These are phyloP conservation scores for Hyaloperonospora arabidopsidis DNA, from an alignment of 352 stramenopile genomes.

Conservation along the genomic window DNA sequence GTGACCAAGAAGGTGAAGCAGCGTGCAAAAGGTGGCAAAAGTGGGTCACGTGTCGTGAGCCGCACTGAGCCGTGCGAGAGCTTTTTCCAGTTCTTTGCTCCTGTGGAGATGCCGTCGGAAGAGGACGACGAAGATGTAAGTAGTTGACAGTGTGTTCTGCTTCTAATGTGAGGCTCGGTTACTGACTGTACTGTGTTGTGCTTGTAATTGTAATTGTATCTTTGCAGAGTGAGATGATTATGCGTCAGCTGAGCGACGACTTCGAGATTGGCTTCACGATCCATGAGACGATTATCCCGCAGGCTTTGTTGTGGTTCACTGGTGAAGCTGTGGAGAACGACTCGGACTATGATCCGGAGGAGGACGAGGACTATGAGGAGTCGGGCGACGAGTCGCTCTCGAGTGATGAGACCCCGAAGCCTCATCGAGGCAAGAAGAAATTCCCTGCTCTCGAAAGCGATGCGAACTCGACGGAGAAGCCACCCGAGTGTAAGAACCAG, in stretches of 20 bases:
- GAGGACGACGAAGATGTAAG: constrained; percentile 76
- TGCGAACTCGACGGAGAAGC: constrained; percentile 66
- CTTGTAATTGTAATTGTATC: constrained; percentile 10
- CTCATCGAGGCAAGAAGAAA: constrained; percentile 58
- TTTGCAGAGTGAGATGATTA: constrained; percentile 75
- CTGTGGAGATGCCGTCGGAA: constrained; percentile 79
- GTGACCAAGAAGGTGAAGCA: constrained; percentile 86
- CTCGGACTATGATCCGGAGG: constrained; percentile 77
- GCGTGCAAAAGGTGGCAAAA: constrained; percentile 69
- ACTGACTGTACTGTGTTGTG: constrained; percentile 5
- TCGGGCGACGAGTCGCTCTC: constrained; percentile 59
- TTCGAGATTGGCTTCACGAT: constrained; percentile 85
- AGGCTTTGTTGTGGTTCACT: constrained; percentile 83
- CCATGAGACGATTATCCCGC: constrained; percentile 83
- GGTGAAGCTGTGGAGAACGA: constrained; percentile 71
- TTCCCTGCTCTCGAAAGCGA: constrained; percentile 61
- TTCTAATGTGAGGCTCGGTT: neutral
- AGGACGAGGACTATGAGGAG: constrained; percentile 60
- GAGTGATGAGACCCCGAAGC: constrained; percentile 46
- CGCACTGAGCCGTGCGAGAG: constrained; percentile 78
- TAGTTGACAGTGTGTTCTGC: constrained; percentile 10
- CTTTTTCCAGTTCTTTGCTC: constrained; percentile 85
- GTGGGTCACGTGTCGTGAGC: constrained; percentile 65
- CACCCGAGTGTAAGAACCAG: constrained; percentile 86
- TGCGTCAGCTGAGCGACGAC: constrained; percentile 75